Percentiles rank a stretch among this genome's conserved stretches.
Conservation (phyloP, 2,329 filamentous ascomycete species). For the Fusarium sublunatum region DNA sequence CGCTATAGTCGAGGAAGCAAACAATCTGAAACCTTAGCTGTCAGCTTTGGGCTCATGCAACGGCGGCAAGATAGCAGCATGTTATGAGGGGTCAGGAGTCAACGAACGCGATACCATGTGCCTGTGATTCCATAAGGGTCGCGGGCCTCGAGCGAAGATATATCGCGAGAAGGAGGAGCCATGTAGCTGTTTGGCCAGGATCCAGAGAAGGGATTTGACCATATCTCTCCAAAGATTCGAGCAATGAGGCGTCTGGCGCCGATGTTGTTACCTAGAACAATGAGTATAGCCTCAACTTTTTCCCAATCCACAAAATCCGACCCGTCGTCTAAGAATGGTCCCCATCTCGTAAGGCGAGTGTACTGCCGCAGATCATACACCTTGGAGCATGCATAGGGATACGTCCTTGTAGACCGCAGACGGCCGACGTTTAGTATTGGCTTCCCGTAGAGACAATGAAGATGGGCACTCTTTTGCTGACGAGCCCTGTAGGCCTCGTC, state of each 20-base stretch:
- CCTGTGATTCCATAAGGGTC: slow-evolving; percentile 80
- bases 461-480: slow-evolving; percentile 74
- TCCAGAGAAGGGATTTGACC: slow-evolving; percentile 67
- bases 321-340: slow-evolving; percentile 75
- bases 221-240: slow-evolving; percentile 63
- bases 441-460: slow-evolving; percentile 77
- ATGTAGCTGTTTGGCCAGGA: slow-evolving; percentile 64
- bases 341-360: slow-evolving; percentile 71
- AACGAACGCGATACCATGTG: slow-evolving; percentile 73
- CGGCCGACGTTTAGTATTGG: slow-evolving; percentile 59
- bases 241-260: slow-evolving; percentile 58
- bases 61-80: background rate
- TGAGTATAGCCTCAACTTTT: slow-evolving; percentile 79
- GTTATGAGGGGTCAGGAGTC: background rate
- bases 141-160: slow-evolving; percentile 59
- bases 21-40: slow-evolving; percentile 51
- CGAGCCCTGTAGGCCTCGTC: slow-evolving; percentile 37
- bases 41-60: slow-evolving; percentile 16
- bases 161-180: slow-evolving; percentile 51
- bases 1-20: slow-evolving; percentile 73
- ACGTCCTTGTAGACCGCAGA: slow-evolving; percentile 54
- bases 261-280: slow-evolving; percentile 74
- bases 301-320: slow-evolving; percentile 78
- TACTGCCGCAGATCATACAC: slow-evolving; percentile 82
- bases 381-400: slow-evolving; percentile 72